phyloP scores from a whole-genome alignment of 2,329 filamentous ascomycete genomes.

The Arachnopeziza araneosa region DNA sequence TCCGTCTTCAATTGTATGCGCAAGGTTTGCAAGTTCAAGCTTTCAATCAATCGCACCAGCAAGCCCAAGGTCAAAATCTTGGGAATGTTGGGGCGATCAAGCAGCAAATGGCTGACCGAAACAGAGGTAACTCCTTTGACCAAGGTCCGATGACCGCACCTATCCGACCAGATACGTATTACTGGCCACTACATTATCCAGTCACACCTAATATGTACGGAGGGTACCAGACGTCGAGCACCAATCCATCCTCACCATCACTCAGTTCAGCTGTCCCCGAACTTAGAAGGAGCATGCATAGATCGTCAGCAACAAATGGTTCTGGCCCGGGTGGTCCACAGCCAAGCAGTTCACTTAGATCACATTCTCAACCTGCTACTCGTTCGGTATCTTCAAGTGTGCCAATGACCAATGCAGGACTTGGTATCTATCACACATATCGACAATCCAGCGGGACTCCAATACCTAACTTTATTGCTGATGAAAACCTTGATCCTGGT shows the following conservation, averaged over 20 bases:
- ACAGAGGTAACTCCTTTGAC: conserved; percentile 57
- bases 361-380: conserved; percentile 61
- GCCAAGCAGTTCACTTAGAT: conserved; percentile 52
- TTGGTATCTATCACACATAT: conserved; percentile 24
- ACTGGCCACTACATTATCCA: conserved; percentile 41
- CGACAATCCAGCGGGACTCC: conserved; percentile 41
- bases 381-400: conserved; percentile 32
- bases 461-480: conserved; percentile 51
- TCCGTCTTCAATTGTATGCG: conserved; percentile 43
- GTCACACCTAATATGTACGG: conserved; percentile 39
- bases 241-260: conserved; percentile 53
- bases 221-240: conserved; percentile 44
- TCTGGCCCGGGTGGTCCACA: conserved; percentile 37
- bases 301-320: conserved; percentile 47
- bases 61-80: conserved; percentile 20
- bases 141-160: conserved; percentile 55
- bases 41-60: conserved; percentile 37
- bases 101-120: conserved; percentile 43
- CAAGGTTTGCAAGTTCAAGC: conserved; percentile 35
- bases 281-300: conserved; percentile 51
- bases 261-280: conserved; percentile 42
- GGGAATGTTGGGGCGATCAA: conserved; percentile 27
- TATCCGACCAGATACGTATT: conserved; percentile 51
- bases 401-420: conserved; percentile 34
- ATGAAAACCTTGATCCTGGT: conserved; percentile 36